These are phyloP conservation scores for Coriolopsis trogii DNA, from an alignment of 1,284 basidiomycete species.

Conservation along the genomic window DNA sequence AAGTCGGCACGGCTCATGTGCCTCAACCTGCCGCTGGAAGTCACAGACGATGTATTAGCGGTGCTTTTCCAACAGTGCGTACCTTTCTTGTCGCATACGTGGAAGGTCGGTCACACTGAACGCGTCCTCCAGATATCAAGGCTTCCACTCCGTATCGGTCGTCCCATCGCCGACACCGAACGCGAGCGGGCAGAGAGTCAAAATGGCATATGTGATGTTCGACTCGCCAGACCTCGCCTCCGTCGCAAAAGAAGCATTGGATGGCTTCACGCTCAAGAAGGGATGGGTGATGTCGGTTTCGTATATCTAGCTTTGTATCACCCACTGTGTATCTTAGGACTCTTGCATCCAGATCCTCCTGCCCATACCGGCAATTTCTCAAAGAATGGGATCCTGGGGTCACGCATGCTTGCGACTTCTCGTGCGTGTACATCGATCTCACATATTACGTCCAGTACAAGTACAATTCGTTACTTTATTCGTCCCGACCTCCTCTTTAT, in stretches of 20 bases:
- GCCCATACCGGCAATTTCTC: no score
- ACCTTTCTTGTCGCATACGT: no score
- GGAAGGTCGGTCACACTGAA: neutral
- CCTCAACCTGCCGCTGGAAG: slow-evolving; percentile 80
- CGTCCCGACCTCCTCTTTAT: neutral
- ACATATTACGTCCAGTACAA: neutral
- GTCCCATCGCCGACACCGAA: slow-evolving; percentile 67
- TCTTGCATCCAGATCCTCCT: slow-evolving; percentile 10
- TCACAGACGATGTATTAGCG: slow-evolving; percentile 77
- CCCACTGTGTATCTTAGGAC: slow-evolving; percentile 22
- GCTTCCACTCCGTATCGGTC: slow-evolving; percentile 73
- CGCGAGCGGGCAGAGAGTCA: slow-evolving; percentile 60
- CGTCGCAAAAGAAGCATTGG: slow-evolving; percentile 75
- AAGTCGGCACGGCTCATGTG: slow-evolving; percentile 71
- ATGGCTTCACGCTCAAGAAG: slow-evolving; percentile 81
- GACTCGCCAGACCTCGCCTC: slow-evolving; percentile 73
- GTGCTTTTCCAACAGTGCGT: slow-evolving; percentile 89
- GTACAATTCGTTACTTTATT: neutral
- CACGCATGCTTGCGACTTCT: no score
- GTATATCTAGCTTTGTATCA: slow-evolving; percentile 54
- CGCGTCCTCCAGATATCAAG: slow-evolving; percentile 61
- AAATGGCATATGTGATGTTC: slow-evolving; percentile 78
- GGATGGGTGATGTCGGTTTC: slow-evolving; percentile 80
- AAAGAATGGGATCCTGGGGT: no score
- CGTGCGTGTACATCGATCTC: neutral